A percentile compares a stretch with the other conserved stretches of the same genome.
These are phyloP conservation scores for Microcyclospora pomicola DNA, from an alignment of 2,329 filamentous ascomycete species.

Conservation along the genomic window DNA sequence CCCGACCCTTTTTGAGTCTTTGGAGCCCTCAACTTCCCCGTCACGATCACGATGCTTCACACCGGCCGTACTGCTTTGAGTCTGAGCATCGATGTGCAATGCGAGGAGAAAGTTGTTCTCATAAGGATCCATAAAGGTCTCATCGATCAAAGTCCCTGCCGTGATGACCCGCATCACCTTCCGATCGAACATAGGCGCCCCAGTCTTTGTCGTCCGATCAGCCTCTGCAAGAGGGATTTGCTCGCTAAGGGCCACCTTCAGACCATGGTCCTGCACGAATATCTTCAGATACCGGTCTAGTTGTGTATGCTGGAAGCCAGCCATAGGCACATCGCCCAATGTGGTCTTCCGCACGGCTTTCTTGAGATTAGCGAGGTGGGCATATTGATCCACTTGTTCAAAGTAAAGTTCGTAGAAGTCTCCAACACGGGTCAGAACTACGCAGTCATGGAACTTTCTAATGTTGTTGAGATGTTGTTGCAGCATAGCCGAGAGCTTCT, in stretches of 20 bases:
- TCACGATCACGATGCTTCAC: conserved; percentile 5
- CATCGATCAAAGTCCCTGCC: conserved; percentile 89
- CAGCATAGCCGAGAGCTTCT: conserved; percentile 68
- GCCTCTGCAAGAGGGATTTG: conserved; percentile 50
- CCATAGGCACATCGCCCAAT: conserved; percentile 72
- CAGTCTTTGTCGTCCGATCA: conserved; percentile 56
- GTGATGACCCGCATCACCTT: conserved; percentile 79
- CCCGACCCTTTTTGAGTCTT: conserved; percentile 41
- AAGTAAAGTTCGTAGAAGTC: conserved; percentile 98
- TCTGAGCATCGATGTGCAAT: conserved; percentile 44
- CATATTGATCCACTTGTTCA: conserved; percentile 82
- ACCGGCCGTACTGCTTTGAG: neutral
- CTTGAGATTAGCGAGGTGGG: conserved; percentile 75
- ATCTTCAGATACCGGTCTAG: conserved; percentile 86
- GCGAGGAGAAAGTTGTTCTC: conserved; percentile 87
- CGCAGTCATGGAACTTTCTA: conserved; percentile 77
- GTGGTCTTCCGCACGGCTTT: conserved; percentile 68
- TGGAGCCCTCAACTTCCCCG: conserved; percentile 22
- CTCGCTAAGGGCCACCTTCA: conserved; percentile 86
- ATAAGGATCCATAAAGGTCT: conserved; percentile 91
- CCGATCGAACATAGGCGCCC: conserved; percentile 72
- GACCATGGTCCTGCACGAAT: conserved; percentile 78
- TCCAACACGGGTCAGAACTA: conserved; percentile 81
- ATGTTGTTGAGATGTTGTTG: conserved; percentile 81
- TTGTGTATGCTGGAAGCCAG: conserved; percentile 88